phyloP scores from a whole-genome alignment of 805 yeast species.

The Pichia membranifaciens region DNA sequence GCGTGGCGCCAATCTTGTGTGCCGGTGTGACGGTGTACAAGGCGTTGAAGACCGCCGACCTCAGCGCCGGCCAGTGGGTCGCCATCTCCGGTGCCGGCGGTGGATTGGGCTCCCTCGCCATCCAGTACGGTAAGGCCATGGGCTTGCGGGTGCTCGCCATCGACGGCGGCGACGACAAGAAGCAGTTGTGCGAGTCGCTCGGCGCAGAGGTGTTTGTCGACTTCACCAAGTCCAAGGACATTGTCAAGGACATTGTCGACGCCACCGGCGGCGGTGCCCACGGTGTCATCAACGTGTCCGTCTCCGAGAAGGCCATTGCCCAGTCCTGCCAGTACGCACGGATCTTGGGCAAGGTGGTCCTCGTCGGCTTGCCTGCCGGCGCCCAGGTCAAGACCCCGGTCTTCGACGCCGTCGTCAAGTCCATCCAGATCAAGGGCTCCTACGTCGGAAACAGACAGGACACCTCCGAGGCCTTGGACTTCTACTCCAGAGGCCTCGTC shows the following conservation, averaged over 20 bases:
- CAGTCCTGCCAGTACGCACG: conserved; percentile 57
- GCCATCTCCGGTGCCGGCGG: conserved; percentile 77
- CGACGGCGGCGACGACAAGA: conserved; percentile 71
- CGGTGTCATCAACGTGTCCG: conserved; percentile 62
- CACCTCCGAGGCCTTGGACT: conserved; percentile 70
- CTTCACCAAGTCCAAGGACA: conserved; percentile 39
- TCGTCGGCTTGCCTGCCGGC: conserved; percentile 72
- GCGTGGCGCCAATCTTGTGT: conserved; percentile 75
- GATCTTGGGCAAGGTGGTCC: conserved; percentile 54
- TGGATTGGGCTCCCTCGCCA: conserved; percentile 71
- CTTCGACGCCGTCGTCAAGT: conserved; percentile 67
- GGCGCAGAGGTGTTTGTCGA: conserved; percentile 65
- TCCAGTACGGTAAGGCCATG: conserved; percentile 73
- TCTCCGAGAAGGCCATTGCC: conserved; percentile 44
- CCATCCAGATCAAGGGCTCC: conserved; percentile 70
- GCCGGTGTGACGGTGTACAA: conserved; percentile 90
- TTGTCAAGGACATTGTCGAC: conserved; percentile 36
- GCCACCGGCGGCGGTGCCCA: conserved; percentile 52
- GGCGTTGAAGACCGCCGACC: conserved; percentile 75
- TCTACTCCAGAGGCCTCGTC: conserved; percentile 62
- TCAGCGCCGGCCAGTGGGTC: conserved; percentile 71
- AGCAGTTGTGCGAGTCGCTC: conserved; percentile 41
- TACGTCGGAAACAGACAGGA: conserved; percentile 89
- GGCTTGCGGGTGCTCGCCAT: conserved; percentile 66
- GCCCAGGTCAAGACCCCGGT: conserved; percentile 68